Evolutionary conservation across 1,284 basidiomycete species (phyloP).

Genomic region (Somion occarium): DNA sequence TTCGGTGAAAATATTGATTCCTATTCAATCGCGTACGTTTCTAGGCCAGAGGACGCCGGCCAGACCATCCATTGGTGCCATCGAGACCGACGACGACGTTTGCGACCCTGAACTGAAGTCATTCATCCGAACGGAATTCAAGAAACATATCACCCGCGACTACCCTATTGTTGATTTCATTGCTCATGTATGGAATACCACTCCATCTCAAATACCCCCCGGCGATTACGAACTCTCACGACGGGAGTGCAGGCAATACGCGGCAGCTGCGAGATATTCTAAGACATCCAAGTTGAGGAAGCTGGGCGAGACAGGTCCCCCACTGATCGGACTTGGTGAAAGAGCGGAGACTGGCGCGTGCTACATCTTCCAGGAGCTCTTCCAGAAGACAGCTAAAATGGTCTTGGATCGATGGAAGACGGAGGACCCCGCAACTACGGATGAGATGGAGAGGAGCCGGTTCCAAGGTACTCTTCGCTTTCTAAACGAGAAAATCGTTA

Average conservation of each 20-base stretch:
- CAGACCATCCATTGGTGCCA: background rate
- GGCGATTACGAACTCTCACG: background rate
- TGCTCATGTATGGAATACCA: slow-evolving; percentile 2
- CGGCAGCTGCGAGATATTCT: background rate
- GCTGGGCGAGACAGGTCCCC: background rate
- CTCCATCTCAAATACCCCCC: background rate
- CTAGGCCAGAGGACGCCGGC: background rate
- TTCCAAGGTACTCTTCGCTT: background rate
- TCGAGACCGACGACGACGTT: background rate
- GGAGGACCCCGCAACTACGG: background rate
- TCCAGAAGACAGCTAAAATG: background rate
- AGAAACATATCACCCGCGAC: background rate
- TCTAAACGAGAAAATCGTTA: background rate
- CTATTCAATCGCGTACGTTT: background rate
- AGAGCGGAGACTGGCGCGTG: background rate
- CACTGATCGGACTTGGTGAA: background rate
- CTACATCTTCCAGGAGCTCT: background rate
- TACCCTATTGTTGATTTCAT: slow-evolving; percentile 3
- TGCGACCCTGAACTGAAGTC: slow-evolving; percentile 1
- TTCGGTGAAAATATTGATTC: background rate
- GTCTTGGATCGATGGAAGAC: background rate
- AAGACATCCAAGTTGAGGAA: background rate
- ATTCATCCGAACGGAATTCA: background rate
- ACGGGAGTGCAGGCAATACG: background rate
- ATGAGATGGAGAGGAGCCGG: background rate